Evolutionary conservation across 768 basidiomycete species (phyloP), one percentile per base, ranked within the genome.

Genomic region (Calvatia gigantea): DNA sequence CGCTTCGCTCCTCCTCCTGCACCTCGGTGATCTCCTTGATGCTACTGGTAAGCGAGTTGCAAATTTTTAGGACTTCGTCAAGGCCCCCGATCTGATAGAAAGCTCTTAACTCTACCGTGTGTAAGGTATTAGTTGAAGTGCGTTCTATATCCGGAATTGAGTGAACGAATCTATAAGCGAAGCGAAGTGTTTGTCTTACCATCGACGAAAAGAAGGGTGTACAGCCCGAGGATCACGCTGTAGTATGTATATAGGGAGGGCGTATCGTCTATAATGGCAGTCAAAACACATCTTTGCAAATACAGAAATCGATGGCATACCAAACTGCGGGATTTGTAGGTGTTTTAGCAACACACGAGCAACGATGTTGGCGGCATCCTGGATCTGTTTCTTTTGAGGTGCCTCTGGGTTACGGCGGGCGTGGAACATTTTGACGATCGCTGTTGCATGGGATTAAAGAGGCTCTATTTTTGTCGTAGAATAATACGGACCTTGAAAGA

Each of bases 391-490:
- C 69, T 82, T 88, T 66, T 95, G 93, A 14, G 76, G 62, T 3
- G 79, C 58, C 62, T 96, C 94, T 8, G 84, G 81, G 64, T 84
- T 91, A 17, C 93, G 83, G 57, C 91, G 78, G 11, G 84, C 84
- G 65, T 91, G 85, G 69, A 95, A 89, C 69, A 95, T 78, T 71
- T 94, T 92, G 58, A 92, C 86, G 63, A 92, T 83, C 12, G 93
- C 92, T 94, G 51, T 32, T 31, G 44, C 19, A 17, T 52, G 43
- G 47, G 17, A 31, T 49, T 35, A 49, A 53, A 25, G 31, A 25
- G 23, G 43, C 11, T 15, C 9, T 38, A 14, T 17, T 38, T n/a
- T 48, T 12, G 11, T 5, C n/a, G 32, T 1, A 23, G 6, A 49
- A 21, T 32, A 38, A 25, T 46, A 67, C 75, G 56, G 69, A 92